Evolutionary conservation across 371 early-diverging fungal genomes (phyloP).

Genomic region (Zopfochytrium polystomum): DNA sequence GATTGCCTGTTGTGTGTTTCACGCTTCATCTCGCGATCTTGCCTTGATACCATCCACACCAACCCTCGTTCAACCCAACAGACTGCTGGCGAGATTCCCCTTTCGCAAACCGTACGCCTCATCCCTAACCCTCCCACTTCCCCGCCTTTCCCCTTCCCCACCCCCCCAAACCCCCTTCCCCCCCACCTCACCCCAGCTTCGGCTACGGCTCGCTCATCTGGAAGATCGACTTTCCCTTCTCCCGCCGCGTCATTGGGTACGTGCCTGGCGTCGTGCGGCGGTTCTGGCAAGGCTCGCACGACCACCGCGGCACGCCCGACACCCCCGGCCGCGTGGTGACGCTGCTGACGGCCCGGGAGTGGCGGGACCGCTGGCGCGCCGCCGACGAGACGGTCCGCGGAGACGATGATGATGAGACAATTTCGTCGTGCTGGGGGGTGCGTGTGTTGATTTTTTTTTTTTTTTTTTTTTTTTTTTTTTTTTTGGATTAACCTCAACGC

Average conservation of each 20-base stretch:
- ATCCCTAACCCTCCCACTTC: too few species aligned
- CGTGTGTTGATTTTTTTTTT: background rate
- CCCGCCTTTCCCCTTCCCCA: too few species aligned
- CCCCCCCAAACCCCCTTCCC: too few species aligned
- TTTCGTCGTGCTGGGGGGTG: constrained; percentile 17
- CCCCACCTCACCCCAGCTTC: too few species aligned
- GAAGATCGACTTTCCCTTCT: constrained; percentile 65
- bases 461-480: background rate
- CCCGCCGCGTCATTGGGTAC: constrained; percentile 57
- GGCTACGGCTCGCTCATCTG: constrained; percentile 90
- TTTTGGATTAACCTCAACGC: background rate
- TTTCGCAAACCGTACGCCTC: too few species aligned
- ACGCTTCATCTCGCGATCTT: too few species aligned
- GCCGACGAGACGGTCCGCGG: constrained; percentile 9
- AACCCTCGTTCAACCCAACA: too few species aligned
- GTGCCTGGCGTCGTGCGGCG: constrained; percentile 76
- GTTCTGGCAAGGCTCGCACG: constrained; percentile 89
- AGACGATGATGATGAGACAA: background rate
- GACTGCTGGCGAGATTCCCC: too few species aligned
- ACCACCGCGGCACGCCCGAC: constrained; percentile 86
- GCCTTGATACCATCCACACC: too few species aligned
- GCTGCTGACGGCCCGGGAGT: constrained; percentile 68
- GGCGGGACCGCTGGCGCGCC: constrained; percentile 28
- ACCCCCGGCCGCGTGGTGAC: constrained; percentile 89
- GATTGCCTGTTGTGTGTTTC: too few species aligned